These are phyloP conservation scores for Leccinum boreale DNA, from an alignment of 768 basidiomycete species.

Conservation along the genomic window DNA sequence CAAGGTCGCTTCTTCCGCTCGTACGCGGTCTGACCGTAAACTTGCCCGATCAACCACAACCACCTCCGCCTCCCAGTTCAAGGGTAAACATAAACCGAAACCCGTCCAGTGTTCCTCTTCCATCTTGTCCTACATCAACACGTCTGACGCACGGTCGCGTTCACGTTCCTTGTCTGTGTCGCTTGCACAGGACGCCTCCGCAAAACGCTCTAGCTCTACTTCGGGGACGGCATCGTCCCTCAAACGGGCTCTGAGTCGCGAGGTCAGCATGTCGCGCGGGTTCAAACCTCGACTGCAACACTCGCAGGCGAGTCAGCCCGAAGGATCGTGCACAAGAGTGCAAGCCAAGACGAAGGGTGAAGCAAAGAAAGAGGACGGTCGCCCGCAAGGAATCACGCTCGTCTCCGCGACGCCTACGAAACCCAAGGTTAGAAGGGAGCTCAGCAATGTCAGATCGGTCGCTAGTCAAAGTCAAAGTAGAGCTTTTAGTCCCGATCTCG, in stretches of 20 bases:
- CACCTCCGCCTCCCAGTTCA: constrained; percentile 6
- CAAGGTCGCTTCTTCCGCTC: background rate
- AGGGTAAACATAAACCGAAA: constrained; percentile 6
- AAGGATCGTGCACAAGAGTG: constrained; percentile 16
- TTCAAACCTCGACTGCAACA: constrained; percentile 48
- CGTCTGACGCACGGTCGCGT: constrained; percentile 38
- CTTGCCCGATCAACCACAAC: constrained; percentile 11
- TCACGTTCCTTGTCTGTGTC: constrained; percentile 68
- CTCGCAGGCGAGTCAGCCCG: constrained; percentile 12
- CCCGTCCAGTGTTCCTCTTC: constrained; percentile 26
- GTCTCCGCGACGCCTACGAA: constrained; percentile 58
- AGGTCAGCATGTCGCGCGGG: constrained; percentile 73
- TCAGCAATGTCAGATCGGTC: constrained; percentile 4
- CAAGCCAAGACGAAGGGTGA: constrained; percentile 7
- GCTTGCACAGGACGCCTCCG: constrained; percentile 57
- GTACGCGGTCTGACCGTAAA: constrained; percentile 11
- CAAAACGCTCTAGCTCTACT: constrained; percentile 30
- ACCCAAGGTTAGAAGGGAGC: constrained; percentile 16
- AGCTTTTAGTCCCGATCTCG: constrained; percentile 3
- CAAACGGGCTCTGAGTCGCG: constrained; percentile 58
- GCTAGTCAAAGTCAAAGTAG: constrained; percentile 10
- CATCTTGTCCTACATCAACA: constrained; percentile 11
- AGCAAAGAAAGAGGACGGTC: constrained; percentile 4
- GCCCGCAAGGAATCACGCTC: constrained; percentile 31
- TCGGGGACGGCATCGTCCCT: constrained; percentile 38